Conservation (phyloP, 1,139 yeast genomes). For the Hyphopichia khmerensis region DNA sequence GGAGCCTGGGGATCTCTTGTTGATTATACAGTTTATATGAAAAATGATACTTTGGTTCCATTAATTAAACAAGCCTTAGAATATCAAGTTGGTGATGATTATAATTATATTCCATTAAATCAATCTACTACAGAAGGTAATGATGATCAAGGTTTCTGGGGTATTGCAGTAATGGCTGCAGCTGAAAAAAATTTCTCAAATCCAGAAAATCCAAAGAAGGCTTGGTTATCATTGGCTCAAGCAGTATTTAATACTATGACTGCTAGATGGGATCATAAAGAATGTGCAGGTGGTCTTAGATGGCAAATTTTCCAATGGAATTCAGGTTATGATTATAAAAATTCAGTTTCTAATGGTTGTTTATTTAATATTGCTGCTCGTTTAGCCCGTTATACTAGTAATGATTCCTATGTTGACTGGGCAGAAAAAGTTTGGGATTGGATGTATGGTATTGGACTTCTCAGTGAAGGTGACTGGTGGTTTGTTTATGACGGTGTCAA, state of each 20-base stretch:
- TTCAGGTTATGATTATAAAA: constrained; percentile 89
- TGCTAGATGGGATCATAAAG: constrained; percentile 72
- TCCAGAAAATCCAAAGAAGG: constrained; percentile 39
- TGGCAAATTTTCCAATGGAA: constrained; percentile 98
- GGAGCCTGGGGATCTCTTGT: constrained; percentile 80
- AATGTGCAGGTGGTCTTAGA: constrained; percentile 86
- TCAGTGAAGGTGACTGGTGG: constrained; percentile 47
- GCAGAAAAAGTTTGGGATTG: constrained; percentile 81
- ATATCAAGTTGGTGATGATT: constrained; percentile 64
- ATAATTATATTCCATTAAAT: constrained; percentile 72
- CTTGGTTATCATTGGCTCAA: constrained; percentile 74
- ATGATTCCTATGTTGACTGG: constrained; percentile 73
- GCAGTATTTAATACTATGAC: constrained; percentile 91
- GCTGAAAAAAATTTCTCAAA: constrained; percentile 76
- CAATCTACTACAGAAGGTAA: constrained; percentile 82
- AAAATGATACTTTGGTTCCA: constrained; percentile 58
- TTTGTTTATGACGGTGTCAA: constrained; percentile 78
- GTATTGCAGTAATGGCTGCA: constrained; percentile 77
- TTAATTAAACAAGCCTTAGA: constrained; percentile 57
- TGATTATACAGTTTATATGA: constrained; percentile 63
- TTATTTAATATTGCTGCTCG: constrained; percentile 86
- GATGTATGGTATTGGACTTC: constrained; percentile 63
- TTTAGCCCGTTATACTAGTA: constrained; percentile 78
- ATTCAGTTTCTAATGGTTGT: constrained; percentile 88
- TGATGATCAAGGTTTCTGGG: constrained; percentile 95